Base-by-base conservation (phyloP, 352 stramenopile genomes). In the Pythium aquatile region DNA sequence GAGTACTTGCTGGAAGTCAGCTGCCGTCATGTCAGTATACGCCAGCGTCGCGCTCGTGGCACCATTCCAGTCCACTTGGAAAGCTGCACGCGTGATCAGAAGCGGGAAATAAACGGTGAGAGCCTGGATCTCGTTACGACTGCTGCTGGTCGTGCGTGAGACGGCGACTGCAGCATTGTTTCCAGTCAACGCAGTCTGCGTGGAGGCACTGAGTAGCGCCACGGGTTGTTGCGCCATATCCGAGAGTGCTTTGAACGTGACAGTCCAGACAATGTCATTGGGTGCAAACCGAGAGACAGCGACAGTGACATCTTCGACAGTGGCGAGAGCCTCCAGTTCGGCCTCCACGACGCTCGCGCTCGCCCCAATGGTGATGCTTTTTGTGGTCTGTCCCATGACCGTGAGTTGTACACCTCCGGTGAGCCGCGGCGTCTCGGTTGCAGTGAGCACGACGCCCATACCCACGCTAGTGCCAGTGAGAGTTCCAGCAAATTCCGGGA, bases 31-130 rank as follows among this genome's bases (percentile, higher is more conserved):
- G 33, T 59, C 37, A 6, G 77, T 62, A 16, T 71, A 75, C 0
- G 30, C 72, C n/a, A 59, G 30, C 16, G 47, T 30, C 1, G 65
- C 61, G 48, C 66, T 75, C 2, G 56, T 58, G 26, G 65, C 39
- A 2, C 69, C 58, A 44, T 85, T 81, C 79, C 76, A 87, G 2
- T 63, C 62, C 1, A 88, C 54, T 30, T 63, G 59, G 40, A 88
- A 87, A 0, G 54, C 56, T 5, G 69, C 61, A 1, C 33, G 57
- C 5, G 72, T 59, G 17, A 65, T 32, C 0, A 69, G 37, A 0
- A 72, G 7, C n/a, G 66, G 67, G 17, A 68, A 66, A 29, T 79
- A 88, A 9, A 86, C 70, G 0, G 71, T 68, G 32, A 88, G 33
- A 0, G 44, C 65, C 40, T 86, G 79, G 28, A 83, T 69, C 33